Percentiles rank a stretch among this genome's conserved stretches.
These are phyloP conservation scores for Posidonia oceanica DNA, from an alignment of 116 monocot genomes.

Conservation along the genomic window DNA sequence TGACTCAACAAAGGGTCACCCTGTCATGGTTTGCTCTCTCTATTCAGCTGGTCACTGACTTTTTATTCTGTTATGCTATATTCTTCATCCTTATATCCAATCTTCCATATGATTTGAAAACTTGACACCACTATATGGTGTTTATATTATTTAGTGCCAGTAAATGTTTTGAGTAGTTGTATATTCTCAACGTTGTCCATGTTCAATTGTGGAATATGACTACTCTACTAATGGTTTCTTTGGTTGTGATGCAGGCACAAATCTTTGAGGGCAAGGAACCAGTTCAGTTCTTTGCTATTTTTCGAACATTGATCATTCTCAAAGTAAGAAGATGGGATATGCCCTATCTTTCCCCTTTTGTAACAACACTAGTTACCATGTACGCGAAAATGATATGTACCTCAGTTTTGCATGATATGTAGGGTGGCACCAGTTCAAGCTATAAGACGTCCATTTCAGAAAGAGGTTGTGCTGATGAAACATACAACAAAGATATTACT, in stretches of 20 bases:
- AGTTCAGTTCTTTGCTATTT: constrained; percentile 33
- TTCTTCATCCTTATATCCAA: neutral
- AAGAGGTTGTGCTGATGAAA: constrained; percentile 16
- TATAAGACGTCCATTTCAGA: constrained; percentile 26
- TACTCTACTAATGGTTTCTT: neutral
- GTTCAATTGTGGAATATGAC: neutral
- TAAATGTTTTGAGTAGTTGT: too few relatives aligned
- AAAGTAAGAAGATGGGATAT: constrained; percentile 19
- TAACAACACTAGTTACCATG: neutral
- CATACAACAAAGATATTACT: constrained; percentile 14
- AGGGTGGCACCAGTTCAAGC: constrained; percentile 38
- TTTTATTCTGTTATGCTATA: neutral
- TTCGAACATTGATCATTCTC: constrained; percentile 24
- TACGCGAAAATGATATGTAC: neutral
- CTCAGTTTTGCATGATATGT: constrained; percentile 9
- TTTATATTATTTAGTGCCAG: too few relatives aligned
- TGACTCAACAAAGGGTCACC: constrained; percentile 26
- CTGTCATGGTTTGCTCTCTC: constrained; percentile 27
- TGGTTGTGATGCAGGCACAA: constrained; percentile 26
- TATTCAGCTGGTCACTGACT: neutral
- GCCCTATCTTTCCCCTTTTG: neutral
- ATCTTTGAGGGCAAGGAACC: constrained; percentile 48
- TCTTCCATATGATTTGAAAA: neutral
- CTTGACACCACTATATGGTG: too few relatives aligned
- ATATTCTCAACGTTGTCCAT: too few relatives aligned